A percentile compares a stretch with the other conserved stretches of the same genome.
Conservation (phyloP, 208 protist genomes). For the Trypanosoma grayi region DNA sequence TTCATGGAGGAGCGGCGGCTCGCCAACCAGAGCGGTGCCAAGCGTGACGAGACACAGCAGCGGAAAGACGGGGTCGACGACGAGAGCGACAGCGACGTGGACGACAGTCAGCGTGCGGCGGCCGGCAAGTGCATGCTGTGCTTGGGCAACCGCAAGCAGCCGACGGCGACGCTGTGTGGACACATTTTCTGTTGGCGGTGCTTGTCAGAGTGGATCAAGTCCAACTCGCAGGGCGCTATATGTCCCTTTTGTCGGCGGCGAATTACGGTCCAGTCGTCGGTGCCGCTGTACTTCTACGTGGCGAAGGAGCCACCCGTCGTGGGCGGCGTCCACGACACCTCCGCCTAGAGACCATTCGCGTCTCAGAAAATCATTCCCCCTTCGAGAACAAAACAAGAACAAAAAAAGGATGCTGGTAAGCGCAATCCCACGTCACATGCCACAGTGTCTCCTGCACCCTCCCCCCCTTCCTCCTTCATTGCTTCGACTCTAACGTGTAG, state of each 20-base stretch:
- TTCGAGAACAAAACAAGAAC: too few species aligned
- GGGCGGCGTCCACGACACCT: constrained; percentile 17
- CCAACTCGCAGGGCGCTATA: constrained; percentile 66
- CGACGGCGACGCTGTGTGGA: constrained; percentile 77
- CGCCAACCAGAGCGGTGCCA: background rate
- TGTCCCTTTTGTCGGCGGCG: constrained; percentile 87
- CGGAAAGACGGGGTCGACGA: constrained; percentile 1
- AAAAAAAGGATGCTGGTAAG: too few species aligned
- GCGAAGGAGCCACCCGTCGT: constrained; percentile 49
- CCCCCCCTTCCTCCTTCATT: too few species aligned
- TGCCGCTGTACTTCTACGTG: constrained; percentile 84
- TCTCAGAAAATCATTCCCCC: too few species aligned
- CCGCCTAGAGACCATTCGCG: too few species aligned
- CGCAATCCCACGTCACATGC: too few species aligned
- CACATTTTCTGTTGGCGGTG: constrained; percentile 91
- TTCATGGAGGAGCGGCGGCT: constrained; percentile 32
- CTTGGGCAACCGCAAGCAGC: constrained; percentile 66
- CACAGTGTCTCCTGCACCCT: too few species aligned
- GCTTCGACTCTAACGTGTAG: too few species aligned
- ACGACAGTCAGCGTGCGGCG: constrained; percentile 32
- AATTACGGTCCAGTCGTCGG: constrained; percentile 70
- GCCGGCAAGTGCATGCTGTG: constrained; percentile 87
- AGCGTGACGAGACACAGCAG: constrained; percentile 10
- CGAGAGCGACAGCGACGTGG: constrained; percentile 38
- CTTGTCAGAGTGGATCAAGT: constrained; percentile 81